Percentiles rank a stretch among this genome's conserved stretches.
phyloP scores from a whole-genome alignment of 1,284 basidiomycete species.

The Ceratobasidium sp. region DNA sequence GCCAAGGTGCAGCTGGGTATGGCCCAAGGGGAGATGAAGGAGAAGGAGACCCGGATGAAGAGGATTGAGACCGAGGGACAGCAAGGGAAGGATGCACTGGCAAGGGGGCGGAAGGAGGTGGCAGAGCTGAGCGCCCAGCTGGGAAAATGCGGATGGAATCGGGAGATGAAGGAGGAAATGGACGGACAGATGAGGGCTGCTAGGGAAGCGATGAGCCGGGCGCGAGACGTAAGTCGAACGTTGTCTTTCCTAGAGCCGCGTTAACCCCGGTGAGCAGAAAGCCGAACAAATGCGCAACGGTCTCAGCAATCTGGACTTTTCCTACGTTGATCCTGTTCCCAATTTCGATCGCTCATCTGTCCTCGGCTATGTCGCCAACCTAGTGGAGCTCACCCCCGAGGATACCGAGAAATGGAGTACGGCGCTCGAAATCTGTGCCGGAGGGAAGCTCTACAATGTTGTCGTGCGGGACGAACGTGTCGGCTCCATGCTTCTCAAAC shows the following conservation, averaged over 20 bases:
- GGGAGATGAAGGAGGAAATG: constrained; percentile 71
- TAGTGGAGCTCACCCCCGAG: constrained; percentile 72
- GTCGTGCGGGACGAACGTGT: constrained; percentile 91
- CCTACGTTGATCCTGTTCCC: constrained; percentile 78
- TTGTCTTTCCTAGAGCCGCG: constrained; percentile 13
- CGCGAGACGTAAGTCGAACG: constrained; percentile 66
- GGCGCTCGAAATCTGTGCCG: constrained; percentile 93
- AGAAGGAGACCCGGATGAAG: constrained; percentile 80
- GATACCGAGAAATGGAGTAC: constrained; percentile 80
- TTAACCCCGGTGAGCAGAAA: constrained; percentile 54
- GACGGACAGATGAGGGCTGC: constrained; percentile 65
- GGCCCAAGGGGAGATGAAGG: constrained; percentile 80
- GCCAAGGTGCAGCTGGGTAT: constrained; percentile 78
- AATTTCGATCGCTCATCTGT: constrained; percentile 88
- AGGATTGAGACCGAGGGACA: constrained; percentile 84
- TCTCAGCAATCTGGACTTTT: constrained; percentile 81
- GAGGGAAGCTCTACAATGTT: constrained; percentile 91
- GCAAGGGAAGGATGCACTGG: constrained; percentile 75
- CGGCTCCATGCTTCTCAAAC: constrained; percentile 83
- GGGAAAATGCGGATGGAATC: constrained; percentile 77
- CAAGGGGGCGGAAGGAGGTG: constrained; percentile 65
- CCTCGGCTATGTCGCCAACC: constrained; percentile 90
- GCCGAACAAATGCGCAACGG: constrained; percentile 75
- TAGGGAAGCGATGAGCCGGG: constrained; percentile 61
- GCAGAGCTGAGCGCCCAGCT: constrained; percentile 64